Percentiles rank a stretch among this genome's conserved stretches.
Conservation (phyloP, 2,329 filamentous ascomycete species). For the Colletotrichum abscissum region DNA sequence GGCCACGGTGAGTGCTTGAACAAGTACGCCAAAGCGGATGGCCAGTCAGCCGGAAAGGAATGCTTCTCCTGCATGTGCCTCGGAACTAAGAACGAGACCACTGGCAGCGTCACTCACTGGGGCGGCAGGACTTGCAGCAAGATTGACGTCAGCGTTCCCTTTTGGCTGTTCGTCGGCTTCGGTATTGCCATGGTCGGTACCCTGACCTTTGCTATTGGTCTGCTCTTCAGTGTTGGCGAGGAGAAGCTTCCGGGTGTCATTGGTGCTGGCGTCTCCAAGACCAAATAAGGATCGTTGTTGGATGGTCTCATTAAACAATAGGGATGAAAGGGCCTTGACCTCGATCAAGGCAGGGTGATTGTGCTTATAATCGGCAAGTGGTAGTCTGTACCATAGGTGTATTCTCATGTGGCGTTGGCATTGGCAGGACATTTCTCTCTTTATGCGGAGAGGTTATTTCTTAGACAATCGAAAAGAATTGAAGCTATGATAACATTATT, state of each 20-base stretch:
- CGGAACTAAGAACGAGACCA: conserved; percentile 64
- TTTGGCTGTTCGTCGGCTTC: conserved; percentile 87
- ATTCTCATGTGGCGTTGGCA: conserved; percentile 41
- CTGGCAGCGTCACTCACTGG: conserved; percentile 77
- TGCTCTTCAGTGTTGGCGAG: conserved; percentile 86
- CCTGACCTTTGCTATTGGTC: conserved; percentile 76
- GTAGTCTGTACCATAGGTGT: conserved; percentile 44
- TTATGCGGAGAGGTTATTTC: conserved; percentile 36
- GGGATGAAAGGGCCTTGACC: background rate
- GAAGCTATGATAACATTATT: conserved; percentile 23
- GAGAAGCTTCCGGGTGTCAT: conserved; percentile 94
- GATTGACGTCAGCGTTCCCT: conserved; percentile 87
- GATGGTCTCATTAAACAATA: background rate
- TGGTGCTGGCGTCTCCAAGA: conserved; percentile 88
- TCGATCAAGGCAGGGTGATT: conserved; percentile 20
- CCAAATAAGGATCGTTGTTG: conserved; percentile 61
- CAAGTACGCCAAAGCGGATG: conserved; percentile 64
- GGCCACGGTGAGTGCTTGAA: conserved; percentile 82
- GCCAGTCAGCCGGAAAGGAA: conserved; percentile 50
- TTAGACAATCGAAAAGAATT: conserved; percentile 37
- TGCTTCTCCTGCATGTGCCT: conserved; percentile 87
- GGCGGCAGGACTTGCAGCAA: conserved; percentile 90
- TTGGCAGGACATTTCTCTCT: conserved; percentile 39
- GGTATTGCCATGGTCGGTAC: conserved; percentile 76
- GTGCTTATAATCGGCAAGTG: conserved; percentile 36